A percentile compares a stretch with the other conserved stretches of the same genome.
These are phyloP conservation scores for Emydomyces testavorans DNA, from an alignment of 2,329 filamentous ascomycete genomes.

Conservation along the genomic window DNA sequence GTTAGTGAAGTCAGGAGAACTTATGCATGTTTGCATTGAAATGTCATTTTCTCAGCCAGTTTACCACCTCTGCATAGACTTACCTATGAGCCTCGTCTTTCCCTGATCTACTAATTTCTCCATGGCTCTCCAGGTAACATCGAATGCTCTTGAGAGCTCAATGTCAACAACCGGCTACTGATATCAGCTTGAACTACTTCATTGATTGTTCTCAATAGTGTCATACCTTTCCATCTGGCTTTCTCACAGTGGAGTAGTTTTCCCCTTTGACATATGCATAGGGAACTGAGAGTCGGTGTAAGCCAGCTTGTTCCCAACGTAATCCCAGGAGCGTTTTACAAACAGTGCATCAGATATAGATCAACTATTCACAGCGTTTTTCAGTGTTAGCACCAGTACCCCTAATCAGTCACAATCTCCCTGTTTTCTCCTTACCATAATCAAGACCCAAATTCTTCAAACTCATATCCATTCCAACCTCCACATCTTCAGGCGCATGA, in stretches of 20 bases:
- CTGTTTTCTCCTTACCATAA: constrained; percentile 43
- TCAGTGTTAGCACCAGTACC: constrained; percentile 9
- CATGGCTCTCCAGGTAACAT: constrained; percentile 29
- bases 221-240: constrained; percentile 11
- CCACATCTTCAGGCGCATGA: constrained; percentile 41
- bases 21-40: not conserved
- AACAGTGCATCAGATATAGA: constrained; percentile 26
- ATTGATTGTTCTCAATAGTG: constrained; percentile 12
- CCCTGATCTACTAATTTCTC: constrained; percentile 27
- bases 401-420: constrained; percentile 25
- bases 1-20: not conserved
- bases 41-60: constrained; percentile 15
- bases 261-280: constrained; percentile 12
- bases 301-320: not conserved
- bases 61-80: not conserved
- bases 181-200: constrained; percentile 22
- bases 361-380: not conserved
- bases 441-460: constrained; percentile 42
- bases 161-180: constrained; percentile 16
- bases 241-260: constrained; percentile 9
- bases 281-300: constrained; percentile 7
- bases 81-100: constrained; percentile 28
- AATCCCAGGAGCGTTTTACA: constrained; percentile 8
- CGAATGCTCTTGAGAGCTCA: constrained; percentile 9
- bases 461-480: constrained; percentile 39